These are phyloP conservation scores for Aquilaria sinensis DNA, from an alignment of 345 rosid genomes.

Conservation along the genomic window DNA sequence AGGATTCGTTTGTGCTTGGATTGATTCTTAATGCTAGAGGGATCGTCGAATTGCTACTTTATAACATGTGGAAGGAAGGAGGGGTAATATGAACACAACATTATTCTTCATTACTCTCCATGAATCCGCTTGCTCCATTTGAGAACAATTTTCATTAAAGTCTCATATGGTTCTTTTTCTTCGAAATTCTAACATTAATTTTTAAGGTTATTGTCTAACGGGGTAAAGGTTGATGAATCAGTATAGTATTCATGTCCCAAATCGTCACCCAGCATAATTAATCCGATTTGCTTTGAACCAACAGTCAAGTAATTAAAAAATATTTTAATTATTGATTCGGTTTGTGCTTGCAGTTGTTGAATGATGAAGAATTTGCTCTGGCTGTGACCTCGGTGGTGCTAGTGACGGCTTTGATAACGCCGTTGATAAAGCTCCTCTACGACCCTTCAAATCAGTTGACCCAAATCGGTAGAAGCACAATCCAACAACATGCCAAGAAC, in stretches of 20 bases:
- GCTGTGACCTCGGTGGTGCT: conserved; percentile 9
- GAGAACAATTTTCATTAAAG: neutral
- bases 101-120: no score
- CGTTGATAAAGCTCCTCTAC: conserved; percentile 17
- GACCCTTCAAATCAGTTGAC: conserved; percentile 22
- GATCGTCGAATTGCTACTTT: conserved; percentile 16
- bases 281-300: no score
- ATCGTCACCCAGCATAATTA: no score
- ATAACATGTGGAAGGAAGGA: neutral
- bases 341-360: conserved; percentile 14
- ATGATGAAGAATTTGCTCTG: conserved; percentile 14
- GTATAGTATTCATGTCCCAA: no score
- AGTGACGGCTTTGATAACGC: conserved; percentile 18
- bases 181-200: no score
- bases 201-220: neutral
- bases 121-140: no score
- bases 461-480: conserved; percentile 27
- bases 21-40: conserved; percentile 33
- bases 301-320: no score
- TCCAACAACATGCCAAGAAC: conserved; percentile 16
- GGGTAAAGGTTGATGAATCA: no score
- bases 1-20: conserved; percentile 28
- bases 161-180: neutral
- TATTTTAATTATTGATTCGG: no score
- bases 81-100: conserved; percentile 1